Percentiles rank a stretch among this genome's conserved stretches.
Conservation (phyloP, 305 asterid genomes). For the Rubia balearica region DNA sequence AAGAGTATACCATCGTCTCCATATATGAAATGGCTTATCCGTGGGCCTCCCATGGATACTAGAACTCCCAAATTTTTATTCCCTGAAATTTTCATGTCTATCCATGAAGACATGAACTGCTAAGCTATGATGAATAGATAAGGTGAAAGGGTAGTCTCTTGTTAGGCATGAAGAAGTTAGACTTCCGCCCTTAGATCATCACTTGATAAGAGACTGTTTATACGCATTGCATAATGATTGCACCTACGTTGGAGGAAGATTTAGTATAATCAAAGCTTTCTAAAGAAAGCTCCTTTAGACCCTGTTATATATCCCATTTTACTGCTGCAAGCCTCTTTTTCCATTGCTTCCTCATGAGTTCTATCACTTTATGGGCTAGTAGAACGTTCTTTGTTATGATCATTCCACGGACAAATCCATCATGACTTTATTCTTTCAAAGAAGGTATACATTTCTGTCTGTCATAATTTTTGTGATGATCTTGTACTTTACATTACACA, state of each 20-base stretch:
- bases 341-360: too few species aligned
- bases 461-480: not conserved
- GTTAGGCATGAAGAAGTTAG: not conserved
- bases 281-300: not conserved
- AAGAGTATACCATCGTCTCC: not conserved
- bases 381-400: not conserved
- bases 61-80: not conserved
- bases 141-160: not conserved
- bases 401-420: not conserved
- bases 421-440: too few species aligned
- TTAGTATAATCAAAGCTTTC: too few species aligned
- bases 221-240: not conserved
- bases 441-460: rapidly evolving
- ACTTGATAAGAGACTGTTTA: not conserved
- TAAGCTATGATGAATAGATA: not conserved
- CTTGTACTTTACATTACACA: not conserved
- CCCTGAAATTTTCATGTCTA: not conserved
- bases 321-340: not conserved
- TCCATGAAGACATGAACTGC: not conserved
- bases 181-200: not conserved
- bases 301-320: not conserved
- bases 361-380: not conserved
- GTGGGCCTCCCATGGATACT: not conserved
- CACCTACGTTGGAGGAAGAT: not conserved
- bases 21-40: not conserved